These are phyloP conservation scores for Hanseniaspora mollemarum DNA, from an alignment of 805 yeast genomes.

Conservation along the genomic window DNA sequence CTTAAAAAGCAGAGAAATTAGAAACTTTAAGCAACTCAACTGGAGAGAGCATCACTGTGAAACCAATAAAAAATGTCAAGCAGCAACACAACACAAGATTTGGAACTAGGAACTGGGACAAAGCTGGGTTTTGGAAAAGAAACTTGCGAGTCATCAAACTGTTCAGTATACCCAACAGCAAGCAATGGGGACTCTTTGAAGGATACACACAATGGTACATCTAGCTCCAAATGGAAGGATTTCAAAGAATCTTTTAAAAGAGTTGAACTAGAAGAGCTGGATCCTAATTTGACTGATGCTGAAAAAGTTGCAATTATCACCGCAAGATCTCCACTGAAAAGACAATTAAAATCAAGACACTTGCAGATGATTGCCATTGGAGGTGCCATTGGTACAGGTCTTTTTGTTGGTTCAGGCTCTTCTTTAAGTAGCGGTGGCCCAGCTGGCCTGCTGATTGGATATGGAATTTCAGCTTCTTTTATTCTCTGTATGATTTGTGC, in stretches of 20 bases:
- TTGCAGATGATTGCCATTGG: conserved; percentile 60
- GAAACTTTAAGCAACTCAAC: too few species aligned
- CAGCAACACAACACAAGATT: background rate
- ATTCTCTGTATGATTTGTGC: conserved; percentile 51
- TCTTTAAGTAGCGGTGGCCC: conserved; percentile 58
- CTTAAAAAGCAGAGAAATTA: too few species aligned
- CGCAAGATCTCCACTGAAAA: conserved; percentile 48
- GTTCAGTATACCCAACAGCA: background rate
- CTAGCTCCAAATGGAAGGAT: conserved; percentile 28
- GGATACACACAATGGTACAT: background rate
- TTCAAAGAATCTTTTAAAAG: conserved; percentile 43
- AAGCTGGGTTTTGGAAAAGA: background rate
- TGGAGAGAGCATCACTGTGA: too few species aligned
- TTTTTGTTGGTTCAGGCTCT: conserved; percentile 59
- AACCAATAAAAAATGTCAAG: too few species aligned
- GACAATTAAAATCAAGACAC: conserved; percentile 43
- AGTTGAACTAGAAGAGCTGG: conserved; percentile 30
- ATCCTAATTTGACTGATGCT: conserved; percentile 32
- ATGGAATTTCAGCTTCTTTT: conserved; percentile 44
- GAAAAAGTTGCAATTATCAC: conserved; percentile 37
- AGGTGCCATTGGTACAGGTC: conserved; percentile 65
- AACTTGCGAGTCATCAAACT: background rate
- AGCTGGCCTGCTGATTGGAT: conserved; percentile 46
- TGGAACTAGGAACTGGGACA: background rate
- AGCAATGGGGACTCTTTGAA: too few species aligned